phyloP scores from a whole-genome alignment of 345 rosid genomes.

The Moricandia moricandioides region DNA sequence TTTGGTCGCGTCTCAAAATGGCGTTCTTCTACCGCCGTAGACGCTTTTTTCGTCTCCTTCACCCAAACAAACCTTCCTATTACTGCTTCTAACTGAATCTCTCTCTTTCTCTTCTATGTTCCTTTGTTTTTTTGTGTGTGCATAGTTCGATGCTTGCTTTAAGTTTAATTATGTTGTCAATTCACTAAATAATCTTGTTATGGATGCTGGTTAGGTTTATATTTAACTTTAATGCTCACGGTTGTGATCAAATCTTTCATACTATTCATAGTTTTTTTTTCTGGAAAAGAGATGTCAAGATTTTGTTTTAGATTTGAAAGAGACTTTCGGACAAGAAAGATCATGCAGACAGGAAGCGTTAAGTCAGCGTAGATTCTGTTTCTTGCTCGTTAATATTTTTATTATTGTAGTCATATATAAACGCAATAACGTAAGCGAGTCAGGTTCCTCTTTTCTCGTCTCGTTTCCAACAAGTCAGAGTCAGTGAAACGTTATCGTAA shows the following conservation, averaged over 20 bases:
- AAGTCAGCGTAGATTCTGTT: neutral
- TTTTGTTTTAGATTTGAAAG: constrained; percentile 7
- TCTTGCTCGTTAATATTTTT: neutral
- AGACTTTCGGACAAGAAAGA: constrained; percentile 5
- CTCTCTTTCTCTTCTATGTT: neutral
- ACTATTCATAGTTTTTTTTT: neutral
- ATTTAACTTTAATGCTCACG: neutral
- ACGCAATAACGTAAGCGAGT: constrained; percentile 35
- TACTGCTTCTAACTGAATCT: constrained; percentile 32
- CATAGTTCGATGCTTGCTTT: constrained; percentile 7
- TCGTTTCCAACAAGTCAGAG: constrained; percentile 22
- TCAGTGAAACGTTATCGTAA: constrained; percentile 20
- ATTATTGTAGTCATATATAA: constrained; percentile 1
- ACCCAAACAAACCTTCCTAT: constrained; percentile 27
- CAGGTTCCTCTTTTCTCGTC: constrained; percentile 26
- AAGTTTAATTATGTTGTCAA: constrained; percentile 12
- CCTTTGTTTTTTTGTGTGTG: neutral
- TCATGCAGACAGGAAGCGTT: constrained; percentile 30
- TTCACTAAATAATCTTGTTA: neutral
- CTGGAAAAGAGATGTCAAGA: neutral
- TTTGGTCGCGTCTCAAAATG: constrained; percentile 53
- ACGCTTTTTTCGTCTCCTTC: constrained; percentile 50
- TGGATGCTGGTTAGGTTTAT: neutral
- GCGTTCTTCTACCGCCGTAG: constrained; percentile 49
- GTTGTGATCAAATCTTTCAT: neutral